Evolutionary conservation across 2,329 filamentous ascomycete genomes (phyloP).

Genomic region (Pseudonectria buxi): DNA sequence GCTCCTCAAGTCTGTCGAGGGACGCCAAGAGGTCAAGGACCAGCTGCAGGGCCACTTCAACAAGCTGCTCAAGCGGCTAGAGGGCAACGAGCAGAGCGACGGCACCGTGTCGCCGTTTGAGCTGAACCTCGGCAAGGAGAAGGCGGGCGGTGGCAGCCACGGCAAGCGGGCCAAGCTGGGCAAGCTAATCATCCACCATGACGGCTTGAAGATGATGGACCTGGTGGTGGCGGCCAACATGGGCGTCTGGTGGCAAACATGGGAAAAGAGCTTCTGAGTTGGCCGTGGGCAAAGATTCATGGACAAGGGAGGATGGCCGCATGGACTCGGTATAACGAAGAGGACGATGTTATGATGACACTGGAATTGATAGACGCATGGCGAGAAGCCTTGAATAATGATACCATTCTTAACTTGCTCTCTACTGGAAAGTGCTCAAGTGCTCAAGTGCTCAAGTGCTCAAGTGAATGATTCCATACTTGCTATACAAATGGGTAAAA

Average conservation of each 20-base stretch:
- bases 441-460: no score
- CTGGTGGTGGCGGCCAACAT: conserved; percentile 85
- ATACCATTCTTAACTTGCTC: background rate
- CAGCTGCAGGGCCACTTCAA: conserved; percentile 37
- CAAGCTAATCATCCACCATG: conserved; percentile 82
- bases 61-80: conserved; percentile 32
- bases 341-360: no score
- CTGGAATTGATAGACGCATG: no score
- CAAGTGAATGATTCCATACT: no score
- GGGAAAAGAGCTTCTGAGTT: conserved; percentile 53
- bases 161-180: conserved; percentile 88
- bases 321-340: no score
- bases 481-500: no score
- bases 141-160: conserved; percentile 76
- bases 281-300: no score
- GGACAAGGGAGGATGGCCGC: no score
- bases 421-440: no score
- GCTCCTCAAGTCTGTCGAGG: conserved; percentile 34
- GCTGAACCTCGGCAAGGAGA: conserved; percentile 71
- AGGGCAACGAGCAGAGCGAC: conserved; percentile 34
- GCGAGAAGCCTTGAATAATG: background rate
- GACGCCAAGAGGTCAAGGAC: conserved; percentile 24
- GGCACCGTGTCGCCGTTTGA: conserved; percentile 47
- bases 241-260: conserved; percentile 88
- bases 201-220: conserved; percentile 94